Base-by-base conservation (phyloP, 228 moss, liverwort and hornwort genomes). In the Sphagnum magellanicum region DNA sequence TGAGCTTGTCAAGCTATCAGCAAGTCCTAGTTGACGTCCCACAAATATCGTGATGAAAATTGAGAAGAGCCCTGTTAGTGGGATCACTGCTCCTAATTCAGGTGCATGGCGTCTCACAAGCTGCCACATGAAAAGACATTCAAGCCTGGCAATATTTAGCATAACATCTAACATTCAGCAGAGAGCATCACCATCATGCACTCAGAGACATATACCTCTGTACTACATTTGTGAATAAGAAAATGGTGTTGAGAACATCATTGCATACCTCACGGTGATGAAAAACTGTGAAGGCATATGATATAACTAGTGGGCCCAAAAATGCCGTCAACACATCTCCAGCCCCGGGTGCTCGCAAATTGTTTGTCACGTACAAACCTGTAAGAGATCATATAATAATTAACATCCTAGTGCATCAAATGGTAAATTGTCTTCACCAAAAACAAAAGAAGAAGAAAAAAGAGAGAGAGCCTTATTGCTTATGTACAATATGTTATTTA, bases 231-330 rank as follows among this genome's bases (percentile, higher is more conserved):
- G 2, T 32, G 32, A 32, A 32, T 32, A 32, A 32, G 32, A 32
- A 32, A 32, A 32, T 32, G 32, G 32, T 32, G 32, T 32, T 32
- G 32, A 32, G 32, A 32, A 32, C 32, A 32, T 32, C 32, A 32
- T 32, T 52, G 61, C 79, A 76, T 77, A 87, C 87, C 46, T 70
- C 72, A 60, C 84, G 87, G 73, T 87, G 87, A 59, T 84, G 87
- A 63, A 81, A 87, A 32, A 87, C 66, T 52, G 87, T 81, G 74
- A 87, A 81, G 53, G 76, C 83, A 63, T 87, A 87, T 50, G 87
- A 81, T 59, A 84, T 60, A 15, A 81, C 77, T 10, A 87, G 68
- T 16, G 87, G 87, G 50, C 87, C 87, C 50, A 87, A 75, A 71
- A 87, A 61, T 50, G 84, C 79, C 81, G 79, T 66, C 68, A 87